These are phyloP conservation scores for Cryptosporidium andersoni DNA, from an alignment of 169 alveolate genomes.

Conservation along the genomic window DNA sequence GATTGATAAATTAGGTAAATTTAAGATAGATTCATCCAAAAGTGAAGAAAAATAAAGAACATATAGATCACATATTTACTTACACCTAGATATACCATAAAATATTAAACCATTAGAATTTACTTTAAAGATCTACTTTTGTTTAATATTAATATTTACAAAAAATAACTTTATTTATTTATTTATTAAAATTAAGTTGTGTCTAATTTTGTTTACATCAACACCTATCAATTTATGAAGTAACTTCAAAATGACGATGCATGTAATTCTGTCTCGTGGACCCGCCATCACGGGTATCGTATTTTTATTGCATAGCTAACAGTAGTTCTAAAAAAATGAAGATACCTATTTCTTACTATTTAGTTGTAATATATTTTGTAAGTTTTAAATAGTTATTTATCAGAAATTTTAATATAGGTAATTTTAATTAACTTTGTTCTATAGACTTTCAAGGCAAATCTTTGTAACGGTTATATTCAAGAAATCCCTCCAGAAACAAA, in stretches of 20 bases:
- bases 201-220: too few species aligned
- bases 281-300: background rate
- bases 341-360: background rate
- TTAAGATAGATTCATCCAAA: background rate
- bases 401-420: background rate
- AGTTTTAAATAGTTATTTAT: background rate
- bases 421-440: background rate
- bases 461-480: constrained; percentile 1
- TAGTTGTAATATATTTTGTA: background rate
- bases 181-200: background rate
- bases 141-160: background rate
- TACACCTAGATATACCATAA: background rate
- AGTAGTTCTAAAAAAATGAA: background rate
- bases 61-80: background rate
- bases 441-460: background rate
- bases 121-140: background rate
- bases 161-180: background rate
- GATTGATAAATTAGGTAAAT: background rate
- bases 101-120: background rate
- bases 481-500: constrained; percentile 33
- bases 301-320: background rate
- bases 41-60: background rate
- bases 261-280: background rate
- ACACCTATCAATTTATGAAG: background rate
- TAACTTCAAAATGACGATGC: background rate